Evolutionary conservation across 2,329 filamentous ascomycete genomes (phyloP), one percentile per base, ranked within the genome.

Genomic region (Colletotrichum filicis): DNA sequence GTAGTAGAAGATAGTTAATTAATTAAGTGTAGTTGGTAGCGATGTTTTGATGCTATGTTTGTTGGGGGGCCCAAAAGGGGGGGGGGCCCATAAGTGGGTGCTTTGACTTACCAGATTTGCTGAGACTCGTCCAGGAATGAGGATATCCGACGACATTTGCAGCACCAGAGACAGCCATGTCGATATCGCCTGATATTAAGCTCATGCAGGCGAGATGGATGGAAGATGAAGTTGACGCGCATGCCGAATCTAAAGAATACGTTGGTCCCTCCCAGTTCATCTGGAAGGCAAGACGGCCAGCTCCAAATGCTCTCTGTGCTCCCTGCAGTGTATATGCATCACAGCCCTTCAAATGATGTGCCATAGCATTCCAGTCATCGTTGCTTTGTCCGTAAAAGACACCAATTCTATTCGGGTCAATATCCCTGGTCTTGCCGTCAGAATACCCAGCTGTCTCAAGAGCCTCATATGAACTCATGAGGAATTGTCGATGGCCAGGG

Each of bases 121-220:
- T 73, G 9, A 79, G 74, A 46, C 19, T 32, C 14, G 14, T 24
- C n/a, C 52, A 30, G 16, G 55, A 30, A 22, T 57, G 28, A 19
- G 63, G 63, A 16, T 24, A 58, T 4, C 32, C 22, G 46, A 85
- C 81, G n/a, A 85, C 57, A 46, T 82, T 83, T 5, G 80, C 78
- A 16, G 84, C 85, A 5, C 84, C 84, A 0, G 82, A 83, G 7
- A 85, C 56, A 0, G 83, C 82, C 32, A 74, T 74, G 0, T 74
- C 58, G 66, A 79, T 81, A 37, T 85, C 82, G 2, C 80, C 80
- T 1, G 71, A 58, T 2, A 76, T 74, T 4, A 82, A 75, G 3
- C 77, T 75, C 5, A 71, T 75, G 68, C 80, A 84, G 1, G 82
- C 83, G 5, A 68, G 66, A 58, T 84, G 76, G 3, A 55, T 26